Evolutionary conservation across 176 grass and related monocot genomes (phyloP).

Genomic region (Aegilops longissima): DNA sequence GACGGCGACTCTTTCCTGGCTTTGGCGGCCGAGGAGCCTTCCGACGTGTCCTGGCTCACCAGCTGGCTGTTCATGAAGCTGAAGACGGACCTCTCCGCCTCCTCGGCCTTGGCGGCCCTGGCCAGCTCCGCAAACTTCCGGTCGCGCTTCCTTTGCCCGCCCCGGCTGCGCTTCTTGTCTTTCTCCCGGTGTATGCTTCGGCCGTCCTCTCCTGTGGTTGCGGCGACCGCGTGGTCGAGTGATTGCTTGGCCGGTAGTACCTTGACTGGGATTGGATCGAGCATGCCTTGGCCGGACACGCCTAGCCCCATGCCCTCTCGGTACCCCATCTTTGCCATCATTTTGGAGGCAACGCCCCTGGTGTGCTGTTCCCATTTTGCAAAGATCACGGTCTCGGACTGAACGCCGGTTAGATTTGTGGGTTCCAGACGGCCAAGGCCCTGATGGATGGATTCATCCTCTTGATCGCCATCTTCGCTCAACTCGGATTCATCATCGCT

Average conservation of each 20-base stretch:
- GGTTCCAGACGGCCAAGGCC: constrained; percentile 71
- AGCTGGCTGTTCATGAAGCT: constrained; percentile 88
- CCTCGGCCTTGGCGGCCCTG: constrained; percentile 69
- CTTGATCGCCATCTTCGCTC: constrained; percentile 53
- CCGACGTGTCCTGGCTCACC: constrained; percentile 37
- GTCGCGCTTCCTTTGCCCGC: constrained; percentile 80
- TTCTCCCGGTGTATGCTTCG: background rate
- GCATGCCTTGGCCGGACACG: constrained; percentile 78
- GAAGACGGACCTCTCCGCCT: constrained; percentile 60
- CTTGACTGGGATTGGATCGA: constrained; percentile 84
- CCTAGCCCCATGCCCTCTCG: constrained; percentile 91
- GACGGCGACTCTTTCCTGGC: constrained; percentile 34
- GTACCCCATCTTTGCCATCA: constrained; percentile 99
- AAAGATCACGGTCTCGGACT: constrained; percentile 82
- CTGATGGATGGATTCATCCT: constrained; percentile 48
- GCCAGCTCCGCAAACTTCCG: constrained; percentile 65
- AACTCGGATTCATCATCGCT: constrained; percentile 48
- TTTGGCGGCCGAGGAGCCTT: constrained; percentile 49
- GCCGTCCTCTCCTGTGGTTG: constrained; percentile 19
- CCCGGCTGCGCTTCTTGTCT: constrained; percentile 64
- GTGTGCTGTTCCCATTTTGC: constrained; percentile 95
- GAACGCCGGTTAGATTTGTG: constrained; percentile 64
- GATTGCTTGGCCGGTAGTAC: constrained; percentile 83
- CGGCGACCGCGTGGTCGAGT: constrained; percentile 67
- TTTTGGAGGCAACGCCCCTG: constrained; percentile 88